Evolutionary conservation across 2,329 filamentous ascomycete species (phyloP), one percentile per base, ranked within the genome.

Genomic region (Colletotrichum sojae): DNA sequence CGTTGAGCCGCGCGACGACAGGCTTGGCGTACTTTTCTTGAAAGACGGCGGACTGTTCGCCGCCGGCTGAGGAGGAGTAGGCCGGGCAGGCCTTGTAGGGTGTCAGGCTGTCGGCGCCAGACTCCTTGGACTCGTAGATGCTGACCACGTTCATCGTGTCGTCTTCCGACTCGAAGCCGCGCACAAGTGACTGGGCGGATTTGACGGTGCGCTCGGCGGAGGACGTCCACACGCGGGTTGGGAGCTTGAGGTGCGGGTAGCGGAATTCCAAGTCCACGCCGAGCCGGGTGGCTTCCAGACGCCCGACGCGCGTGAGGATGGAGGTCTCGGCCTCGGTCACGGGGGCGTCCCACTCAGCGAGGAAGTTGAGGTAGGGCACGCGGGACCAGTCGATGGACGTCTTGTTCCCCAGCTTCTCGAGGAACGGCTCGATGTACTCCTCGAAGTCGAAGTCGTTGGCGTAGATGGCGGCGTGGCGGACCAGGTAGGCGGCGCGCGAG

Each of bases 51-150:
- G 84, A 84, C 77, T 91, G 85, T 4, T 89, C 80, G 72, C 85
- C 87, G 3, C 89, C 89, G 3, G 83, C 81, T 2, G 86, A 86
- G 1, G 83, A 83, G 52, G 85, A 88, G 77, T 91, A 92, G 13
- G 85, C 88, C 13, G 89, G 88, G 73, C 90, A 92, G 46, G 85
- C 85, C 75, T 88, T 87, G 78, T 92, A 91, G 0, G 90, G 89
- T 1, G 90, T 92, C 71, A 91, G 77, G 54, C 79, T 84, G 74
- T 91, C 82, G 9, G 89, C 90, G 18, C 89, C 89, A 3, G 84
- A 80, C 69, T 89, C 81, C 65, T 87, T 75, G 20, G 84, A 85
- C 76, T 91, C 89, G 70, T 85, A 85, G 59, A 91, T 80, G 71
- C 82, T 81, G 52, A 89, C 83, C 8, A 89, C 81, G 54, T 86